Conservation (phyloP, 441 rosid species). For the Biscutella laevigata region DNA sequence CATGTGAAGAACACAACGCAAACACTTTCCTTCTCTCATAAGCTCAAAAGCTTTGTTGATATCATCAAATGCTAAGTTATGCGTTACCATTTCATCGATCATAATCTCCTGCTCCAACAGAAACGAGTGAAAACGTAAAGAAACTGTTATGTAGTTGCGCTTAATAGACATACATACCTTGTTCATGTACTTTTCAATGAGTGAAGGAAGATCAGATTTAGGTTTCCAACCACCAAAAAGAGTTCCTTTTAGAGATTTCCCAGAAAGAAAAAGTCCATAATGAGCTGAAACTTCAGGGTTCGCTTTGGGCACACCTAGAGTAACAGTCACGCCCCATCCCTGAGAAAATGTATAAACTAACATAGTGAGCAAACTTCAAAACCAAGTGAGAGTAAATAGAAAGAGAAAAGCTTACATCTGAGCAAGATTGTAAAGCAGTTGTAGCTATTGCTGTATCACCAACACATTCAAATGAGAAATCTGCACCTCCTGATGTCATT, state of each 20-base stretch:
- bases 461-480: constrained; percentile 76
- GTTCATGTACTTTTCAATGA: constrained; percentile 67
- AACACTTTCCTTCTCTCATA: constrained; percentile 76
- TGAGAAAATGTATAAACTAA: too few relatives aligned
- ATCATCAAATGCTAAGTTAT: constrained; percentile 60
- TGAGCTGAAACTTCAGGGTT: constrained; percentile 78
- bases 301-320: constrained; percentile 81
- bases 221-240: constrained; percentile 89
- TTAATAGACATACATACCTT: constrained; percentile 36
- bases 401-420: constrained; percentile 48
- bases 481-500: constrained; percentile 80
- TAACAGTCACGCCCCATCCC: constrained; percentile 93
- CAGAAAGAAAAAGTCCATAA: constrained; percentile 59
- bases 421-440: constrained; percentile 79
- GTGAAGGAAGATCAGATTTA: constrained; percentile 72
- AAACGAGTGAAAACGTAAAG: background rate
- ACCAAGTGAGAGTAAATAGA: background rate
- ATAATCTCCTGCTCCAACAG: constrained; percentile 59
- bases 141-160: background rate
- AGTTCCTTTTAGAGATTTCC: constrained; percentile 73
- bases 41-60: constrained; percentile 70
- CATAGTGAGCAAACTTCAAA: background rate
- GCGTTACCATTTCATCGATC: constrained; percentile 69
- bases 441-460: constrained; percentile 68
- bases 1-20: constrained; percentile 79